phyloP scores from a whole-genome alignment of 805 yeast genomes.

The Starmerella potacharoeniae region DNA sequence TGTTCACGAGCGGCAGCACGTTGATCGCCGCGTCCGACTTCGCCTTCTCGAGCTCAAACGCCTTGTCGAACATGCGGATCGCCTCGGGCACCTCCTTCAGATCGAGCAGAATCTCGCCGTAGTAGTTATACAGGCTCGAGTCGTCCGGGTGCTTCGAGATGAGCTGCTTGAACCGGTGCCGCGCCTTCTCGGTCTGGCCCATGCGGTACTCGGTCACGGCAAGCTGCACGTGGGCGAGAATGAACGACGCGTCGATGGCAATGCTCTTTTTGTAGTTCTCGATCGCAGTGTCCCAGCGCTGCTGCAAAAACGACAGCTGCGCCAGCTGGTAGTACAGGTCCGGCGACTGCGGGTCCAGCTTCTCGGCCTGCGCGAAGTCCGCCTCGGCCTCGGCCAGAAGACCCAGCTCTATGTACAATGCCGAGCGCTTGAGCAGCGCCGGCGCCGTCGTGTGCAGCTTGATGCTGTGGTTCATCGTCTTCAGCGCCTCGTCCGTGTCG shows the following conservation, averaged over 20 bases:
- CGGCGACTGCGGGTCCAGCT: conserved; percentile 56
- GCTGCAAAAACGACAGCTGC: conserved; percentile 75
- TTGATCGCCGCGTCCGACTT: conserved; percentile 61
- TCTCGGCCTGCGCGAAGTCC: conserved; percentile 62
- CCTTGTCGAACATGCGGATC: conserved; percentile 69
- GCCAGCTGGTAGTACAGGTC: conserved; percentile 91
- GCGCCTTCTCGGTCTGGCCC: conserved; percentile 48
- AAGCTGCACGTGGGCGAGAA: conserved; percentile 78
- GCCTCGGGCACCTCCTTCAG: conserved; percentile 63
- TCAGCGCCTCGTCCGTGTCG: conserved; percentile 54
- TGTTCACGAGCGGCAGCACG: conserved; percentile 79
- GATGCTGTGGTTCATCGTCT: conserved; percentile 53
- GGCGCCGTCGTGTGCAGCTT: conserved; percentile 57
- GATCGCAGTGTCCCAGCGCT: conserved; percentile 62
- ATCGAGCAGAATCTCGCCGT: conserved; percentile 87
- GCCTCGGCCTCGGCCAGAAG: conserved; percentile 46
- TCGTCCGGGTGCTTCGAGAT: conserved; percentile 67
- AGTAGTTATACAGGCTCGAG: conserved; percentile 89
- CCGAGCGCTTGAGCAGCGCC: conserved; percentile 70
- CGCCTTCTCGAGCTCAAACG: conserved; percentile 59
- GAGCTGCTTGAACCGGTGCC: conserved; percentile 41
- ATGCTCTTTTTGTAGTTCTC: conserved; percentile 65
- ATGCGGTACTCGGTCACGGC: conserved; percentile 85
- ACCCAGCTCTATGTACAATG: conserved; percentile 71
- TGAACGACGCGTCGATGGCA: conserved; percentile 59